Base-by-base conservation (phyloP, 2,329 filamentous ascomycete species). In the Trichophyton mentagrophytes region DNA sequence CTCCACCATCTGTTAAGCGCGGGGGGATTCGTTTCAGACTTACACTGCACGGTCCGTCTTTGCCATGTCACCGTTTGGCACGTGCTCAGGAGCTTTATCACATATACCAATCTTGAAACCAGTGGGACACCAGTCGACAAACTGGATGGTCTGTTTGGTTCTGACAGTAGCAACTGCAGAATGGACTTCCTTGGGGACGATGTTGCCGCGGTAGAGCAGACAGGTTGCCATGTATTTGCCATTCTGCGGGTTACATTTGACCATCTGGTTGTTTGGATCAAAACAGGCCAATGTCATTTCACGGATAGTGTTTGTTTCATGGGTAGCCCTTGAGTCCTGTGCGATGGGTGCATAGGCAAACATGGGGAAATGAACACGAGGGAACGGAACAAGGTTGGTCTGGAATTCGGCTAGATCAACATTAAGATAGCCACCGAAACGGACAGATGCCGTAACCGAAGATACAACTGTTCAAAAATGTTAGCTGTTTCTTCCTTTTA, bases 271-370 rank as follows among this genome's bases (percentile, higher is more conserved):
- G 74, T 83, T 82, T 27, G 82, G 83, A 70, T 86, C 83, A 67
- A 85, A 85, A 72, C 62, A 63, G 8, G 62, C 33, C 38, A 63
- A 51, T 4, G 62, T 63, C 82, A 97, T 96, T 82, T 97, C 93
- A 79, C 90, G 88, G 67, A 97, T 92, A 30, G 89, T 93, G 86
- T 96, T 95, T 82, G 91, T 86, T 79, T 93, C 89, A 71, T 93
- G 89, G 56, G 85, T 83, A 33, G 74, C 87, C 89, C 82, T 88
- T 89, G 78, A 82, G 80, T 62, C 84, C 33, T 80, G 82, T 62
- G 85, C 78, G 60, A 86, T 82, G 1, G 84, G 84, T 1, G 83
- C 82, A 67, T 85, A 86, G 66, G 79, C 81, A 73, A 86, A 84
- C 65, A 86, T 73, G 47, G 84, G 83, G 70, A 85, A 86, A 71